Evolutionary conservation across 371 early-diverging fungal genomes (phyloP).

Genomic region (Syncephalastrum monosporum): DNA sequence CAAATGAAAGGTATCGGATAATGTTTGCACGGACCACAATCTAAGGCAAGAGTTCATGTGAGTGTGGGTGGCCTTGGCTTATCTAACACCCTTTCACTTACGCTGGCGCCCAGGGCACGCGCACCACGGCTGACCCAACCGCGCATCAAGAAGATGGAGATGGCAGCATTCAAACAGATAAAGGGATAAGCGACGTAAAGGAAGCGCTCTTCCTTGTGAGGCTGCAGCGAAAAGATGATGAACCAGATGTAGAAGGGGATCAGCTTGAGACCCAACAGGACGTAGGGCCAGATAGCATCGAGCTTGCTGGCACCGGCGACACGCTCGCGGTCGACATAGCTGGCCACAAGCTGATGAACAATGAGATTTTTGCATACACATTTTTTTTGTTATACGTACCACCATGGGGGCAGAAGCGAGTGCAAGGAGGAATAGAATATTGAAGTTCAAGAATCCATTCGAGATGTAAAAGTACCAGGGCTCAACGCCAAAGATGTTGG

Average conservation of each 20-base stretch:
- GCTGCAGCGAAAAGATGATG: conserved; percentile 76
- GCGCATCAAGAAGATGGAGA: conserved; percentile 61
- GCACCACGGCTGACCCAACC: conserved; percentile 36
- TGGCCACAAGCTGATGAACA: conserved; percentile 28
- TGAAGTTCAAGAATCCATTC: conserved; percentile 91
- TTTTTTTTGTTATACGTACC: conserved; percentile 32
- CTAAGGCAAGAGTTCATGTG: background rate
- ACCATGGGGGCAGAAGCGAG: conserved; percentile 61
- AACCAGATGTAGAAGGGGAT: conserved; percentile 78
- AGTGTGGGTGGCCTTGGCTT: background rate
- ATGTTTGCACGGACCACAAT: conserved; percentile 27
- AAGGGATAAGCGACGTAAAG: conserved; percentile 91
- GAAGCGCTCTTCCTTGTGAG: conserved; percentile 97
- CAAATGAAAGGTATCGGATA: conserved; percentile 35
- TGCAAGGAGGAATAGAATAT: conserved; percentile 73
- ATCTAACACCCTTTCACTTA: conserved; percentile 6
- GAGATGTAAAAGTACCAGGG: conserved; percentile 90
- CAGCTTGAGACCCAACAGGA: conserved; percentile 55
- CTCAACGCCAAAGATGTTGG: conserved; percentile 90
- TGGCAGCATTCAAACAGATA: conserved; percentile 77
- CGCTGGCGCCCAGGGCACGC: conserved; percentile 31
- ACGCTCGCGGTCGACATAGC: conserved; percentile 42
- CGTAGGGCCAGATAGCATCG: conserved; percentile 38
- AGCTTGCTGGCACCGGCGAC: conserved; percentile 33
- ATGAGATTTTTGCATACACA: background rate